Base-by-base conservation (phyloP, 2,329 filamentous ascomycete species). In the Trichoderma gracile region DNA sequence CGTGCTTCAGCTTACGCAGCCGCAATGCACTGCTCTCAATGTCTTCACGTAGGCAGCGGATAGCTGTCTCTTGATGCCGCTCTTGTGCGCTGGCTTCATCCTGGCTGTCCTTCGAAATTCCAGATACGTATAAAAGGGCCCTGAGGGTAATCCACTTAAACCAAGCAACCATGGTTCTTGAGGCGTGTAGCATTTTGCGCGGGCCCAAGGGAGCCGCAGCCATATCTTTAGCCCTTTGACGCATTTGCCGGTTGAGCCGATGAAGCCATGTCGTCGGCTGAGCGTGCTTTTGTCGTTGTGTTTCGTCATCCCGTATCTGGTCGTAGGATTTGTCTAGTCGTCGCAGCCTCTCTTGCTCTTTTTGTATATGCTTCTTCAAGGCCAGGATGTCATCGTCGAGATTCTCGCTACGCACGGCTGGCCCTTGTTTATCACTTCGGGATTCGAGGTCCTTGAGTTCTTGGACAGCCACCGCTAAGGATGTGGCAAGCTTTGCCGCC, bases 251-350 rank as follows among this genome's bases (percentile, higher is more conserved):
- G 5, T 66, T 43, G 14, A 69, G 14, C 10, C 10, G 50, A 2
- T 14, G 23, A 47, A 59, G 49, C 66, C 63, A 68, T 60, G 59
- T 47, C 27, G 15, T 25, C 14, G 56, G 15, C n/a, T 63, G 49
- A 12, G 21, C 14, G 23, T 27, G 23, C 5, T 55, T 67, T 7
- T 66, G 43, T 19, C 56, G 25, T 33, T 55, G 46, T 9, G 65
- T 50, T 2, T 5, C 38, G 6, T 17, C 21, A 66, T 59, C 21
- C 40, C 58, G 49, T 9, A 66, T 47, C 3, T 6, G 43, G 6
- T 19, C 21, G 64, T 45, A 58, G 3, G 21, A 53, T 0, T 5
- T 40, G 21, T 62, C 25, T 3, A 70, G 25, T 1, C 19, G 30
- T 45, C 55, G 21, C 4, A 68, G 45, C 3, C 27, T 65, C 5